Base-by-base conservation (phyloP, 768 basidiomycete genomes). In the Tylopilus subfusipes region DNA sequence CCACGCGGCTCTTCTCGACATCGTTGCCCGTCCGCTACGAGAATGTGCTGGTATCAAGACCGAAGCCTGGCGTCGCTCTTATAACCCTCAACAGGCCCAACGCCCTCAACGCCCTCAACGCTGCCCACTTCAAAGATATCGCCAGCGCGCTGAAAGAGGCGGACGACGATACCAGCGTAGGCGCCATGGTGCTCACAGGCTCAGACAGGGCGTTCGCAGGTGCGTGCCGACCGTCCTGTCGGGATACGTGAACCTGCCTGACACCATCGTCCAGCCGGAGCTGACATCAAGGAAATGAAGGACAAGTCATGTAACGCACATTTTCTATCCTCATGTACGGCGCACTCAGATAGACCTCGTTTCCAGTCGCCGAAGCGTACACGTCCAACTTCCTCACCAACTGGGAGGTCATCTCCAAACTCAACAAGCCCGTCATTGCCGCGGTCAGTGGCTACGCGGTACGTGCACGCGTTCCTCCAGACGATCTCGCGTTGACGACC, bases 251-350 rank as follows among this genome's bases (percentile, higher is more conserved):
- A 50, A 39, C 43, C 25, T 13, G 19, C 40, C 56, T 25, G 25
- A 52, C 31, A 14, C 22, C 33, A 33, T 42, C 42, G 18, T 60
- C 42, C 52, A 93, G 94, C 94, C 63, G 94, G 96, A 3, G 96
- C 96, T 21, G 96, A 99, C 72, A 98, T 99, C 74, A 98, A 97
- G 75, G 94, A 98, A 74, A 98, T 98, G 96, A 94, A 93, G 72
- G 91, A 95, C 74, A 94, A 94, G 73, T 76, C 85, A 55, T 97
- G 93, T 93, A 64, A 66, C n/a, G 83, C 72, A 25, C 14, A 11
- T 6, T 21, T 16, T 42, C 43, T 30, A 11, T 33, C 10, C 14
- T 19, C 12, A 2, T 5, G 16, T 27, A n/a, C 34, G 11, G 9
- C 44, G 11, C 53, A 22, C 22, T 54, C 42, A 52, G 7, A 27